Evolutionary conservation across 2,329 filamentous ascomycete genomes (phyloP).

Genomic region (Beauveria rudraprayagi): DNA sequence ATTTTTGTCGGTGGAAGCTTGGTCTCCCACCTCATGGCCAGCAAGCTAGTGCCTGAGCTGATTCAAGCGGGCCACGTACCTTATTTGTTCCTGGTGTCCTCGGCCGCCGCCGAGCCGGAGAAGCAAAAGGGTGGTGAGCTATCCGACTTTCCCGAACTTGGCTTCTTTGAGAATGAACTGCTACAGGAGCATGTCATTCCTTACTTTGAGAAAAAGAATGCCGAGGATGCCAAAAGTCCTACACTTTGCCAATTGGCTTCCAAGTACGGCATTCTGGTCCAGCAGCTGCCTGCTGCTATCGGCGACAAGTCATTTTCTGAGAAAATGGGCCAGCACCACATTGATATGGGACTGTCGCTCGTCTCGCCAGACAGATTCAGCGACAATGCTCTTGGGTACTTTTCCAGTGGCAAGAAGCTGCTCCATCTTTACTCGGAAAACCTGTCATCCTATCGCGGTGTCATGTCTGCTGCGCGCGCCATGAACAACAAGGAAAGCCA

Average conservation of each 20-base stretch:
- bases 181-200: slow-evolving; percentile 7
- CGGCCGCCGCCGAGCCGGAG: neutral
- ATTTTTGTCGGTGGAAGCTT: slow-evolving; percentile 3
- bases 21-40: slow-evolving; percentile 4
- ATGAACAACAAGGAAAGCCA: slow-evolving; percentile 1
- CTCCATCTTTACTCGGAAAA: neutral
- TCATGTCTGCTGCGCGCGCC: neutral
- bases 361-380: neutral
- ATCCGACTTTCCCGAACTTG: neutral
- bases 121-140: neutral
- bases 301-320: neutral
- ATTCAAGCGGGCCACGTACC: slow-evolving; percentile 3
- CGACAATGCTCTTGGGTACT: neutral
- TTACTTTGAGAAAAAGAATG: slow-evolving; percentile 1
- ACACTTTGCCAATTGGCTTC: slow-evolving; percentile 2
- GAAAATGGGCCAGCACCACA: slow-evolving; percentile 2
- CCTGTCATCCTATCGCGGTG: neutral
- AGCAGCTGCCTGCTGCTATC: neutral
- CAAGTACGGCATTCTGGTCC: slow-evolving; percentile 9
- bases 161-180: slow-evolving; percentile 6
- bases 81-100: neutral
- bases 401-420: neutral
- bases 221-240: neutral
- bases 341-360: slow-evolving; percentile 1
- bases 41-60: slow-evolving; percentile 7